Evolutionary conservation across 2,329 filamentous ascomycete genomes (phyloP), one percentile per base, ranked within the genome.

Genomic region (Thelonectria rubi): DNA sequence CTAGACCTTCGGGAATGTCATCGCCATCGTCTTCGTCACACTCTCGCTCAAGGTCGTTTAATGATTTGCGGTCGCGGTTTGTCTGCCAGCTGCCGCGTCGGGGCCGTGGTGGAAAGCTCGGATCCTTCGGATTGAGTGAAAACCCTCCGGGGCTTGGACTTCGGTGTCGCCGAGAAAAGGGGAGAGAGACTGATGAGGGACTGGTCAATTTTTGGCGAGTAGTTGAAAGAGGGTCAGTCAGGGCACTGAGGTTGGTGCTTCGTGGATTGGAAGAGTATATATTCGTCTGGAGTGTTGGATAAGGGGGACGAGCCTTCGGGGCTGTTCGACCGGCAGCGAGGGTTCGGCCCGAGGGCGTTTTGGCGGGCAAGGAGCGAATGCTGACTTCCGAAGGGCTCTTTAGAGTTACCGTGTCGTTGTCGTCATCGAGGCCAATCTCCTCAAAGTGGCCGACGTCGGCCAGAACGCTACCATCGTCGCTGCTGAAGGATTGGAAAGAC

Each of bases 371-470:
- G 72, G 75, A 54, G 70, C 77, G 65, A 55, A 81, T 71, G 63
- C 82, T 79, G 54, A 80, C 73, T 34, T 80, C 76, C 39, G 79
- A 81, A 9, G 79, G 80, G 39, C 80, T 74, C 63, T 82, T 84
- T 65, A 86, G 85, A 37, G 85, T 84, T 75, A 76, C 58, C 67
- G 70, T 59, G 71, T 76, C 82, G 64, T 93, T 58, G 72, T 76
- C 82, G 64, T 93, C 89, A 69, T 93, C 90, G 30, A 98, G 86
- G 12, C 91, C 92, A 74, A 97, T 97, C 67, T 97, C 94, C 76
- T 98, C 94, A 72, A 97, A 97, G 75, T 97, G 89, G 65, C 88
- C 88, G 60, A 90, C 86, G 73, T 97, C 92, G 54, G 88, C 84
- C 47, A 91, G 80, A 52, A 88, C 84, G 68, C 84, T 86, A 72